Evolutionary conservation across 1,284 basidiomycete species (phyloP), one percentile per base, ranked within the genome.

Genomic region (Marasmius sp.): DNA sequence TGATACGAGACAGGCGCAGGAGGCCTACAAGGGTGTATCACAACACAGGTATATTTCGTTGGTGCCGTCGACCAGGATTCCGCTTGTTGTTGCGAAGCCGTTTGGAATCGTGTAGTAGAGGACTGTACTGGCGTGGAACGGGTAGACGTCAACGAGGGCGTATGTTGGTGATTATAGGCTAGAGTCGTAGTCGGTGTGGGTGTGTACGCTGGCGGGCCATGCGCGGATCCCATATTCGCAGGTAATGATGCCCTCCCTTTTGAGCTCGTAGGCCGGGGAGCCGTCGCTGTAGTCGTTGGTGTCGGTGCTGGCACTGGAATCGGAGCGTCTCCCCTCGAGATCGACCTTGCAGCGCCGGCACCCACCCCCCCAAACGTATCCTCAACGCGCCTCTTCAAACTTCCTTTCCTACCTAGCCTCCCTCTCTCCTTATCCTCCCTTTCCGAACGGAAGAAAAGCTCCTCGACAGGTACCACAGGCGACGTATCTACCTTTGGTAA

Each of bases 21-120:
- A 6, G 89, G 89, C 33, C 78, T 74, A 71, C 88, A 91, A 11
- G 83, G 79, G 65, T 90, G 88, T 22, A 91, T 78, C 12, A 86
- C 88, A 20, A 78, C 78, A 62, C 89, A 91, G 2, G 80, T 70
- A 71, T 92, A 93, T 61, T 88, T 77, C 20, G 82, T 77, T 0
- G 79, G 79, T 47, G 81, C 79, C 65, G 69, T 76, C 57, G 69
- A 77, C 79, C 72, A 83, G 66, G 37, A 45, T 36, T 47, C 52
- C 18, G 48, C 27, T 51, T 45, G 33, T 14, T 45, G n/a, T n/a
- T 22, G 36, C 18, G 41, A 64, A 39, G 69, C 68, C 54, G 71
- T 66, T 38, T 64, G 65, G 57, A n/a, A 47, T 27, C 27, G 27
- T 5, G 27, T 27, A 27, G 27, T 27, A 27, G 27, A 27, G 27